These are phyloP conservation scores for Brassica incana DNA, from an alignment of 345 rosid genomes.

Conservation along the genomic window DNA sequence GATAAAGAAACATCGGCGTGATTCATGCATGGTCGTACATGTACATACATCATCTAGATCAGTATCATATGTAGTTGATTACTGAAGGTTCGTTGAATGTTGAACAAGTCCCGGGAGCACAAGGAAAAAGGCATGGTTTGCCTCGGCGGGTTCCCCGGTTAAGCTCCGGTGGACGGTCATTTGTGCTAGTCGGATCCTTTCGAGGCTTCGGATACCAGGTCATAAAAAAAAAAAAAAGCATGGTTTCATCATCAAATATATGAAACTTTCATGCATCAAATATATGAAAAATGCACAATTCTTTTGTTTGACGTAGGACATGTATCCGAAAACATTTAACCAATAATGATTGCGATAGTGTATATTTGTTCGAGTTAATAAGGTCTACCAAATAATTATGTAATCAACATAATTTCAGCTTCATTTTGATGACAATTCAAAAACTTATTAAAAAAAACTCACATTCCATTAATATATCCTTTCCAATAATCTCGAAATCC, in stretches of 20 bases:
- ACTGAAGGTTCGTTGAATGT: not conserved
- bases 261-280: not conserved
- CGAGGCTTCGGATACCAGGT: no score
- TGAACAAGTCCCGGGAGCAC: not conserved
- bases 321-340: not conserved
- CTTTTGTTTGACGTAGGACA: not conserved
- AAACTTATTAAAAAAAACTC: no score
- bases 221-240: no score
- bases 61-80: not conserved
- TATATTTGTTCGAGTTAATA: no score
- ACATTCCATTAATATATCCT: not conserved
- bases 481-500: conserved; percentile 36
- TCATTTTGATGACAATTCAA: no score
- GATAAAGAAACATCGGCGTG: not conserved
- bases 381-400: no score
- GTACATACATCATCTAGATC: not conserved
- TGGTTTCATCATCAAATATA: no score
- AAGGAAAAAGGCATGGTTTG: not conserved
- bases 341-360: not conserved
- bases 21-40: not conserved
- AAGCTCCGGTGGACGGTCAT: no score
- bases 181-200: no score
- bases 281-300: no score
- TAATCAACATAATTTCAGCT: no score
- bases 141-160: no score